A percentile compares a stretch with the other conserved stretches of the same genome.
phyloP scores from a whole-genome alignment of 1,284 basidiomycete genomes.

The Moesziomyces parantarcticus region DNA sequence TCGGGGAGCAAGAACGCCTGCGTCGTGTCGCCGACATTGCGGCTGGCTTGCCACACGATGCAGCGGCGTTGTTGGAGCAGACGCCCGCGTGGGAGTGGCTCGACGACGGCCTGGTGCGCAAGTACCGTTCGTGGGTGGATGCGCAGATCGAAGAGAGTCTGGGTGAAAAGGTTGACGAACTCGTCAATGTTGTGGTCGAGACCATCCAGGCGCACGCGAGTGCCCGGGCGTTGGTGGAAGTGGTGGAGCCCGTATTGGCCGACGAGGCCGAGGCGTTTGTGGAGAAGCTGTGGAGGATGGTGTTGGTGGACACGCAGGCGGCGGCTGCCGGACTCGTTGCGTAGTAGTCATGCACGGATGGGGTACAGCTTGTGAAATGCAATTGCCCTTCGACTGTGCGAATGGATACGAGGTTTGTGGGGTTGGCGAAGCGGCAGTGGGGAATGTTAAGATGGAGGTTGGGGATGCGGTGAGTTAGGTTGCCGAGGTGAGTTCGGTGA shows the following conservation, averaged over 20 bases:
- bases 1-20: slow-evolving; percentile 34
- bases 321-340: slow-evolving; percentile 7
- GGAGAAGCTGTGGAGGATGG: slow-evolving; percentile 53
- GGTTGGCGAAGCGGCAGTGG: too few species aligned
- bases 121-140: slow-evolving; percentile 50
- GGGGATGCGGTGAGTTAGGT: too few species aligned
- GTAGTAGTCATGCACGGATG: too few species aligned
- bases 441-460: too few species aligned
- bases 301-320: slow-evolving; percentile 54
- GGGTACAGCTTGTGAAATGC: too few species aligned
- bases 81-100: slow-evolving; percentile 54
- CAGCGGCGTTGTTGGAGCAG: slow-evolving; percentile 24
- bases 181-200: slow-evolving; percentile 54
- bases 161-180: slow-evolving; percentile 60
- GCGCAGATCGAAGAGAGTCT: slow-evolving; percentile 57
- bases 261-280: slow-evolving; percentile 61
- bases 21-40: slow-evolving; percentile 14
- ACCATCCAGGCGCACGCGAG: slow-evolving; percentile 28
- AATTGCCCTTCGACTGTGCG: too few species aligned
- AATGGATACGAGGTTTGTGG: too few species aligned
- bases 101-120: slow-evolving; percentile 44
- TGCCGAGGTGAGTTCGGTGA: too few species aligned
- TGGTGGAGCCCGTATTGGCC: slow-evolving; percentile 60
- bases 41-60: slow-evolving; percentile 21
- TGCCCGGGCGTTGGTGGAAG: slow-evolving; percentile 45